Evolutionary conservation across 2,329 filamentous ascomycete species (phyloP).

Genomic region (Paecilomyces fulvus): DNA sequence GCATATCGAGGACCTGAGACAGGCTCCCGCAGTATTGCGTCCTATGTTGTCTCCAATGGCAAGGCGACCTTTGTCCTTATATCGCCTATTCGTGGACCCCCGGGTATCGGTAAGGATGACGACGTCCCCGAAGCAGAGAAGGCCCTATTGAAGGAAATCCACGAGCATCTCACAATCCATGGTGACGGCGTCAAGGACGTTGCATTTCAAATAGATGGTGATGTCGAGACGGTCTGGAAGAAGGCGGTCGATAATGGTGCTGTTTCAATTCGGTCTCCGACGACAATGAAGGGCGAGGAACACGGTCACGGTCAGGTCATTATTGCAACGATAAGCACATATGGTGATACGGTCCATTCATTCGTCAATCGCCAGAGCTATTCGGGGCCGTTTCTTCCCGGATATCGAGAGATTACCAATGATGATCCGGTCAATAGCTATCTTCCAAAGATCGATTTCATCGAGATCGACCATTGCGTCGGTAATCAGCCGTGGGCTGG

Average conservation of each 20-base stretch:
- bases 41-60: slow-evolving; percentile 71
- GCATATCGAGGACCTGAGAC: slow-evolving; percentile 83
- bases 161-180: slow-evolving; percentile 70
- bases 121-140: slow-evolving; percentile 54
- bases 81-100: slow-evolving; percentile 59
- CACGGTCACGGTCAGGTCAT: slow-evolving; percentile 52
- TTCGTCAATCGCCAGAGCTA: slow-evolving; percentile 65
- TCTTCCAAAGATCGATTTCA: slow-evolving; percentile 58
- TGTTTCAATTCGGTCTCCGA: slow-evolving; percentile 54
- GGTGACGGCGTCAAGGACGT: slow-evolving; percentile 90
- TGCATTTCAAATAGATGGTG: slow-evolving; percentile 71
- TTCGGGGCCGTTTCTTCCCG: slow-evolving; percentile 66
- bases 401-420: slow-evolving; percentile 50
- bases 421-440: slow-evolving; percentile 35
- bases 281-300: slow-evolving; percentile 42
- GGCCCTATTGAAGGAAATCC: slow-evolving; percentile 58
- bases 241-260: slow-evolving; percentile 63
- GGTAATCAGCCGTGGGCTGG: slow-evolving; percentile 90
- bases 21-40: slow-evolving; percentile 67
- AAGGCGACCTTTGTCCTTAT: slow-evolving; percentile 75
- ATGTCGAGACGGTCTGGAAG: slow-evolving; percentile 65
- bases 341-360: slow-evolving; percentile 84
- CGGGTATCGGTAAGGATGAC: slow-evolving; percentile 44
- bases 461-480: slow-evolving; percentile 85
- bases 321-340: slow-evolving; percentile 70